phyloP scores from a whole-genome alignment of 2,329 filamentous ascomycete genomes.

The Colletotrichum sp. region DNA sequence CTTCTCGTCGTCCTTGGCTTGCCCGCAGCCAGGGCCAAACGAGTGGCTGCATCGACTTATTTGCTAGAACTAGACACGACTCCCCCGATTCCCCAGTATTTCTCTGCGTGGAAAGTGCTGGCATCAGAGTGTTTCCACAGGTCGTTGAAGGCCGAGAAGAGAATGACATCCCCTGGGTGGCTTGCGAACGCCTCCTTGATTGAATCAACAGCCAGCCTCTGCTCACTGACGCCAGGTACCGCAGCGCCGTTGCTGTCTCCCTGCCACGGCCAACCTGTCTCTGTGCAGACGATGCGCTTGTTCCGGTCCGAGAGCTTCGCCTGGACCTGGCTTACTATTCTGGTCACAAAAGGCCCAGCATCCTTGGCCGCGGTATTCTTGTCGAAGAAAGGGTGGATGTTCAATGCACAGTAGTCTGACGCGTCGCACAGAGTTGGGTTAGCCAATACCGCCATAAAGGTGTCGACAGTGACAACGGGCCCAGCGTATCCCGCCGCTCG shows the following conservation, averaged over 20 bases:
- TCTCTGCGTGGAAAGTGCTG: slow-evolving; percentile 73
- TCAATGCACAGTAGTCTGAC: slow-evolving; percentile 82
- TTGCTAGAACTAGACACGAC: slow-evolving; percentile 23
- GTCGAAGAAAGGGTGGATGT: slow-evolving; percentile 88
- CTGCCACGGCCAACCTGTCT: slow-evolving; percentile 82
- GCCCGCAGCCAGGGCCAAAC: not conserved
- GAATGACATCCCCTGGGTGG: slow-evolving; percentile 59
- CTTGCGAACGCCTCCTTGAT: slow-evolving; percentile 65
- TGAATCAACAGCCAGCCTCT: slow-evolving; percentile 68
- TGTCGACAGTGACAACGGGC: slow-evolving; percentile 81
- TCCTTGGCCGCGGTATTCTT: slow-evolving; percentile 59
- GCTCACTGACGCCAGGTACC: slow-evolving; percentile 72
- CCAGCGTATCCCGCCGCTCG: slow-evolving; percentile 70
- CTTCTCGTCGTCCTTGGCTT: not conserved
- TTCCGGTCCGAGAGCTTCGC: slow-evolving; percentile 42
- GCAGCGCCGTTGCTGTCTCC: slow-evolving; percentile 71
- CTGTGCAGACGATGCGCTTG: slow-evolving; percentile 76
- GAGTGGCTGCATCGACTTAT: not conserved
- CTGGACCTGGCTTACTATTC: slow-evolving; percentile 54
- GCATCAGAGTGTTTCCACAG: slow-evolving; percentile 74
- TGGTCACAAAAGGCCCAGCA: slow-evolving; percentile 71
- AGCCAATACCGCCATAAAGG: slow-evolving; percentile 69
- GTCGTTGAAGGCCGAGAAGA: slow-evolving; percentile 84
- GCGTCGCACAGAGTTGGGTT: slow-evolving; percentile 73
- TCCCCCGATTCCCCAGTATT: slow-evolving; percentile 73